phyloP scores from a whole-genome alignment of 768 basidiomycete genomes.

The Cyclocybe cylindracea region DNA sequence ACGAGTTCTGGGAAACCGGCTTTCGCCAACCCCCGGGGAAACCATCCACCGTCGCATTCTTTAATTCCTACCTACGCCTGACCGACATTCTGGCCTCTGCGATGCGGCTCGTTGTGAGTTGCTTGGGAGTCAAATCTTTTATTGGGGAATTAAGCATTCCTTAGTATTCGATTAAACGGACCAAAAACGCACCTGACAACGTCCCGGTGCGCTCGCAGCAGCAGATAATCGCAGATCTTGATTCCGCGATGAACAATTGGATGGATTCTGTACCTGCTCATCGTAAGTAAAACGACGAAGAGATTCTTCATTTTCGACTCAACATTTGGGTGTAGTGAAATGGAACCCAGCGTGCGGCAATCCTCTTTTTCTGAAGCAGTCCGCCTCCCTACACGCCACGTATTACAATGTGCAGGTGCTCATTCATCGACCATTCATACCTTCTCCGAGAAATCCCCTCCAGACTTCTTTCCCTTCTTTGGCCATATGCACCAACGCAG shows the following conservation, averaged over 20 bases:
- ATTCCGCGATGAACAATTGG: constrained; percentile 80
- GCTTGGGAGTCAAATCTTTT: neutral
- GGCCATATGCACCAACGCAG: constrained; percentile 86
- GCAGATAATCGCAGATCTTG: constrained; percentile 68
- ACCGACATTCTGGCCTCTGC: constrained; percentile 62
- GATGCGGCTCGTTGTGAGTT: constrained; percentile 58
- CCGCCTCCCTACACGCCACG: constrained; percentile 49
- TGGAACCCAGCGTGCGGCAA: constrained; percentile 44
- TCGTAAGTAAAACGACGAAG: constrained; percentile 23
- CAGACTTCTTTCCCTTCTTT: constrained; percentile 55
- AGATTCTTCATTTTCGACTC: no score
- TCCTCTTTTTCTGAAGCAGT: constrained; percentile 53
- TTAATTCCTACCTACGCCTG: constrained; percentile 56
- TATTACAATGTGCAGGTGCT: constrained; percentile 63
- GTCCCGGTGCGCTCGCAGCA: constrained; percentile 55
- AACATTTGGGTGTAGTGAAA: constrained; percentile 28
- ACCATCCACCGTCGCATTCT: constrained; percentile 56
- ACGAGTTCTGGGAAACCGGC: constrained; percentile 71
- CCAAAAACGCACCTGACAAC: constrained; percentile 48
- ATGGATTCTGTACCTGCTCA: constrained; percentile 68
- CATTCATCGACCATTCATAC: constrained; percentile 81
- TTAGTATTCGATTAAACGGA: constrained; percentile 74
- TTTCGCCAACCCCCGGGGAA: constrained; percentile 66
- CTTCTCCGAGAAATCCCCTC: constrained; percentile 51
- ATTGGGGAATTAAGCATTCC: neutral